Conservation (phyloP, 371 early-diverging fungal genomes). For the Mucor piriformis region DNA sequence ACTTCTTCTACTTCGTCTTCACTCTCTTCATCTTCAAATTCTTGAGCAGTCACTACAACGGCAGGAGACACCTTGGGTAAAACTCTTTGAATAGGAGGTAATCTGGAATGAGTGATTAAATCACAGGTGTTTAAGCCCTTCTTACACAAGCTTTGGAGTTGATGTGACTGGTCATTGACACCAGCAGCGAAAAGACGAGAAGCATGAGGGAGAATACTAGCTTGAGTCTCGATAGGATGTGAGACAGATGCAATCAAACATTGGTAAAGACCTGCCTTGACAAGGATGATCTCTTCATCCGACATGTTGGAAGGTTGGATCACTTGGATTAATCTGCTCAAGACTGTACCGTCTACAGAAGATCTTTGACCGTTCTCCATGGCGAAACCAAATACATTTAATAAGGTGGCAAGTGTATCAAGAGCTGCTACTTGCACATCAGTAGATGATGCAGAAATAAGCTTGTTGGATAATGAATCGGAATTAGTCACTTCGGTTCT, state of each 20-base stretch:
- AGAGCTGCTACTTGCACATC: constrained; percentile 41
- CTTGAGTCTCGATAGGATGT: constrained; percentile 44
- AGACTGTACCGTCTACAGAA: constrained; percentile 32
- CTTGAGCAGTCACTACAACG: constrained; percentile 26
- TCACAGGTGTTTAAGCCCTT: constrained; percentile 60
- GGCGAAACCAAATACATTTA: constrained; percentile 34
- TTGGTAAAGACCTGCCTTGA: constrained; percentile 42
- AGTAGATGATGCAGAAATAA: constrained; percentile 17
- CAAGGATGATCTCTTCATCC: constrained; percentile 17
- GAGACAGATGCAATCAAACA: constrained; percentile 44
- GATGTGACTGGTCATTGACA: constrained; percentile 38
- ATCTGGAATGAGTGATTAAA: constrained; percentile 56
- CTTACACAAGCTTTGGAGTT: constrained; percentile 48
- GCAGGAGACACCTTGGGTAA: constrained; percentile 26
- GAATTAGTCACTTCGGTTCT: constrained; percentile 44
- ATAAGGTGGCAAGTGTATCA: constrained; percentile 20
- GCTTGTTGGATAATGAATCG: constrained; percentile 28
- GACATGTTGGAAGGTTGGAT: constrained; percentile 21
- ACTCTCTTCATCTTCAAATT: constrained; percentile 10
- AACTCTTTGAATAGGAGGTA: constrained; percentile 64
- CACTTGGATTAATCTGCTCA: constrained; percentile 35
- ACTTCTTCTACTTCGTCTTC: constrained; percentile 1
- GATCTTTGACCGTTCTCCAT: constrained; percentile 32
- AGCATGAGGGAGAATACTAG: constrained; percentile 47
- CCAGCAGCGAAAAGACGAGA: constrained; percentile 46